These are phyloP conservation scores for Aspergillus sp. DNA, from an alignment of 2,329 filamentous ascomycete genomes.

Conservation along the genomic window DNA sequence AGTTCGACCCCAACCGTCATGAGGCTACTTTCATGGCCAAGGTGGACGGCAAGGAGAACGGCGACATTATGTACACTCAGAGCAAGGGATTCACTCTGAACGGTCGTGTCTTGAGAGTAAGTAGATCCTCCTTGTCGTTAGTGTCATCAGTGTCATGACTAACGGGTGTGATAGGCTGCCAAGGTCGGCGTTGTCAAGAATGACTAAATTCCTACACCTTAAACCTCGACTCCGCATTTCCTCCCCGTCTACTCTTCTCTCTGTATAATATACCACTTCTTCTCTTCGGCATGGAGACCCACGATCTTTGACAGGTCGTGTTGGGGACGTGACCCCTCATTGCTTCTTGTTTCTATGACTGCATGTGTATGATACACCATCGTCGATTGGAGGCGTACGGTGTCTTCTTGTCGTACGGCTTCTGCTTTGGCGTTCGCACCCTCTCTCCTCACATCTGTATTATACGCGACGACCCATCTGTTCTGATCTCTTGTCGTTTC, in stretches of 20 bases:
- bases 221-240: conserved; percentile 5
- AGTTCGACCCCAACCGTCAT: conserved; percentile 95
- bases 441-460: conserved; percentile 31
- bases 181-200: conserved; percentile 98
- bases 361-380: conserved; percentile 35
- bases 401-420: conserved; percentile 24
- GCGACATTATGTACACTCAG: conserved; percentile 86
- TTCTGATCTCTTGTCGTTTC: conserved; percentile 16
- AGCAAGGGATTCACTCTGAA: conserved; percentile 96
- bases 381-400: conserved; percentile 30
- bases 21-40: conserved; percentile 96
- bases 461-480: conserved; percentile 31
- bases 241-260: conserved; percentile 15
- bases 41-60: conserved; percentile 82
- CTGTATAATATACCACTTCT: conserved; percentile 35
- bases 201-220: conserved; percentile 33
- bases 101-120: conserved; percentile 74
- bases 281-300: too few species aligned
- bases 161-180: conserved; percentile 56
- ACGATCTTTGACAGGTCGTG: too few species aligned
- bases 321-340: conserved; percentile 5
- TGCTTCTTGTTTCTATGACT: conserved; percentile 27
- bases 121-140: conserved; percentile 16
- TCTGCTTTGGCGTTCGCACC: conserved; percentile 21
- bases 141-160: background rate